Base-by-base conservation (phyloP, 768 basidiomycete genomes). In the Suillus subaureus region DNA sequence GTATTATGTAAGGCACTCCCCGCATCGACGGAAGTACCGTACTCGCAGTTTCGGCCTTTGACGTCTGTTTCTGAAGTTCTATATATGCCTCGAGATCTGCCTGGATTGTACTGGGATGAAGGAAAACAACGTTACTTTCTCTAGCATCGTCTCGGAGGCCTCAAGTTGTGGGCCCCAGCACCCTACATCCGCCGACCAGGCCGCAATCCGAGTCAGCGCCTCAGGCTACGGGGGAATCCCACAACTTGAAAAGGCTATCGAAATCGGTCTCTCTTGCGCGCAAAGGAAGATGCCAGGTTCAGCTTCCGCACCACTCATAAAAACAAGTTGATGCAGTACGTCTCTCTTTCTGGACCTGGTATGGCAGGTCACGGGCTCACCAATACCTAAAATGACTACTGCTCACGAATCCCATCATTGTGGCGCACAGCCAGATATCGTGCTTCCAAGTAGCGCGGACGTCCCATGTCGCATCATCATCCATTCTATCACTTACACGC, bases 31-130 rank as follows among this genome's bases (percentile, higher is more conserved):
- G 35, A 35, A 11, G 35, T 35, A 35, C 33, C 33, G 33, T 35
- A 35, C 33, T 6, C 6, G 9, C 8, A 35, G 2, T 35, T 35
- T 35, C 35, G 35, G 37, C 37, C 2, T 39, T 39, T 26, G 28
- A 54, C 33, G 31, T 33, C 7, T 12, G 13, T 23, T 61, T 16
- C 4, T 9, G 7, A 23, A 43, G 31, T 31, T 33, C 23, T 45
- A 52, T 8, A n/a, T 60, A 86, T 86, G 84, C 81, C 83, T 61
- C 78, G 72, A 64, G 76, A 83, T 15, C 79, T 88, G 13, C 85
- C 87, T 60, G 88, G 88, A 2, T 75, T 88, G 61, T 85, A 84
- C 71, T 89, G 82, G 77, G 87, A 89, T 70, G 71, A 78, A 65
- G 71, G 72, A 40, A 77, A 73, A 63, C 83, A 85, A 47, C 81